Evolutionary conservation across 2,329 filamentous ascomycete genomes (phyloP).

Genomic region (Penicillium brasilianum): DNA sequence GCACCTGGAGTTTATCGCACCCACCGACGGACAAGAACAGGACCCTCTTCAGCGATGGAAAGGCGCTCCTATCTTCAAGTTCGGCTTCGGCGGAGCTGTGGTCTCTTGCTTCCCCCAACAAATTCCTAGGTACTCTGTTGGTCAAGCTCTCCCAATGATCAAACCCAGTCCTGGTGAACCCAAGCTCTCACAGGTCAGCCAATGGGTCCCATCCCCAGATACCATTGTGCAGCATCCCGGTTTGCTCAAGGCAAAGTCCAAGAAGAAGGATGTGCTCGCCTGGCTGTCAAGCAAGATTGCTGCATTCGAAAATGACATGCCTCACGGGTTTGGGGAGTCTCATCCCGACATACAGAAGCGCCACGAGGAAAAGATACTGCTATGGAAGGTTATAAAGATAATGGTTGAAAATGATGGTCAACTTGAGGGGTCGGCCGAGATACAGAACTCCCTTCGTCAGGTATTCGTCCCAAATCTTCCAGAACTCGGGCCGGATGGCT

Average conservation of each 20-base stretch:
- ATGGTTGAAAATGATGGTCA: constrained; percentile 86
- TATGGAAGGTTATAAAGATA: constrained; percentile 85
- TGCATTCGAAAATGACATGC: constrained; percentile 64
- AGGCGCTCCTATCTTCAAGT: constrained; percentile 82
- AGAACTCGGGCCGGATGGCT: constrained; percentile 35
- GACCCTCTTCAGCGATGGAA: constrained; percentile 90
- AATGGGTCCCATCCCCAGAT: constrained; percentile 73
- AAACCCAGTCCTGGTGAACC: constrained; percentile 83
- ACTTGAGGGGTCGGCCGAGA: constrained; percentile 72
- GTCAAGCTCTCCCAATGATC: constrained; percentile 74
- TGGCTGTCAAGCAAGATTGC: constrained; percentile 84
- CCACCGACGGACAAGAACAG: constrained; percentile 60
- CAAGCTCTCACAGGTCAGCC: constrained; percentile 75
- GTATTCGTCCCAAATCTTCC: constrained; percentile 69
- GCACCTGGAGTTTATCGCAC: constrained; percentile 61
- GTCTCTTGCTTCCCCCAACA: constrained; percentile 88
- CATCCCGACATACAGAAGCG: constrained; percentile 64
- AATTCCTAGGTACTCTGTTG: constrained; percentile 81
- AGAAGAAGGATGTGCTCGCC: constrained; percentile 87
- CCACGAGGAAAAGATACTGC: constrained; percentile 74
- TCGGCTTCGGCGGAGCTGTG: constrained; percentile 83
- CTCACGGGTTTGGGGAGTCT: constrained; percentile 55
- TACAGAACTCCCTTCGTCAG: constrained; percentile 75
- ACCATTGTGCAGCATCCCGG: constrained; percentile 83
- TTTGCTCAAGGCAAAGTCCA: constrained; percentile 83